Evolutionary conservation across 2,329 filamentous ascomycete genomes (phyloP), one percentile per base, ranked within the genome.

Genomic region (Didymella arachidicola): DNA sequence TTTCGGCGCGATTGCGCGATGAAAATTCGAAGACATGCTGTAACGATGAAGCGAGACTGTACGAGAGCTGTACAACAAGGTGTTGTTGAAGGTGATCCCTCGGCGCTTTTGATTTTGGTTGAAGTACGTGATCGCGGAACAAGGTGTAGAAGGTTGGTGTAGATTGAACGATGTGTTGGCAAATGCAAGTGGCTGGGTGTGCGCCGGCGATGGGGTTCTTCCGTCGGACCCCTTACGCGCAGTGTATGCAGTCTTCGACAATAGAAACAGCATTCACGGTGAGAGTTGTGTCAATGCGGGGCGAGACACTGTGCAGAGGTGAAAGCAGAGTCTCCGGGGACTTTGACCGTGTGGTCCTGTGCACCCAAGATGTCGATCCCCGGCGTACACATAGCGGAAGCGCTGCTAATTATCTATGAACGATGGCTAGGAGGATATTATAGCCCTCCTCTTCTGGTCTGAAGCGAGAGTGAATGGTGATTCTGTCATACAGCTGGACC

Each of bases 251-350:
- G 5, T 4, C 1, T 26, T 19, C 16, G 10, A 38, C 29, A 27
- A 27, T 22, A 38, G n/a, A 1, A 11, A 19, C 14, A 29, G 19
- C 10, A 3, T 51, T 57, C 47, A 57, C 42, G 27, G 46, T 57
- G 53, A 57, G 41, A 41, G 29, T 2, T 19, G 32, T 22, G 10
- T 7, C 41, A 19, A 10, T 30, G 32, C 14, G 32, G 34, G 12
- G 8, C 14, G 39, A 19, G 12, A 7, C 7, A 2, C 22, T 18
- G 1, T 12, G 25, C 18, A 2, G 29, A 57, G 47, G 53, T 57
- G 53, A 57, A 57, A 57, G 53, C 32, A 19, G 32, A n/a, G 32
- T 16, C 30, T 14, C 30, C 3, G 4, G 3, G 4, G 6, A 32
- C 12, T 14, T 14, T 11, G 12, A 32, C 12, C 12, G 30, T 32